Percentiles rank a stretch among this genome's conserved stretches.
Conservation (phyloP, 306 rosid genomes). For the Carpinus viminea region DNA sequence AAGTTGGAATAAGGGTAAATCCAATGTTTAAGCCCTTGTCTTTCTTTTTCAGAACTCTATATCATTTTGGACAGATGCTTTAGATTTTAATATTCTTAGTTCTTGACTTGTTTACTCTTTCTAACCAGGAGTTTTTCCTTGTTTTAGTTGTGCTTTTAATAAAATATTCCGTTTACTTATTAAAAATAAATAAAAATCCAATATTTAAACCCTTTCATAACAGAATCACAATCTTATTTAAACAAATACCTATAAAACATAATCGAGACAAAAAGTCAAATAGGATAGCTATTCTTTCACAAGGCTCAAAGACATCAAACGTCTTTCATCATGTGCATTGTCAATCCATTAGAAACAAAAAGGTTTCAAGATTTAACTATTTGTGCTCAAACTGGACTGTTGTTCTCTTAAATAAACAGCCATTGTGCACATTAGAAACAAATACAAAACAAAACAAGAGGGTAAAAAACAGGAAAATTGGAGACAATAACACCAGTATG, state of each 20-base stretch:
- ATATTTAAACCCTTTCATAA: background rate
- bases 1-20: background rate
- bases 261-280: background rate
- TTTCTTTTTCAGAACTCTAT: no score
- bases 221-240: background rate
- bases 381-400: background rate
- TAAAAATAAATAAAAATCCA: background rate
- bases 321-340: no score
- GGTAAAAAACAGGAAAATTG: background rate
- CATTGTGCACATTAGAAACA: conserved; percentile 7
- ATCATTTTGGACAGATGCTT: no score
- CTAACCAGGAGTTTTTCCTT: no score
- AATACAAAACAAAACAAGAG: background rate
- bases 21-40: background rate
- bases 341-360: no score
- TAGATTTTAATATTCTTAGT: no score
- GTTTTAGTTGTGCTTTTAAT: no score
- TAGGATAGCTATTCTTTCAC: background rate
- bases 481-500: conserved; percentile 5
- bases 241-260: background rate
- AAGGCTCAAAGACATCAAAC: background rate
- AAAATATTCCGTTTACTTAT: no score
- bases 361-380: background rate
- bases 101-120: no score
- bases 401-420: background rate